Evolutionary conservation across 1,284 basidiomycete species (phyloP), one percentile per base, ranked within the genome.

Genomic region (Naganishia albida): DNA sequence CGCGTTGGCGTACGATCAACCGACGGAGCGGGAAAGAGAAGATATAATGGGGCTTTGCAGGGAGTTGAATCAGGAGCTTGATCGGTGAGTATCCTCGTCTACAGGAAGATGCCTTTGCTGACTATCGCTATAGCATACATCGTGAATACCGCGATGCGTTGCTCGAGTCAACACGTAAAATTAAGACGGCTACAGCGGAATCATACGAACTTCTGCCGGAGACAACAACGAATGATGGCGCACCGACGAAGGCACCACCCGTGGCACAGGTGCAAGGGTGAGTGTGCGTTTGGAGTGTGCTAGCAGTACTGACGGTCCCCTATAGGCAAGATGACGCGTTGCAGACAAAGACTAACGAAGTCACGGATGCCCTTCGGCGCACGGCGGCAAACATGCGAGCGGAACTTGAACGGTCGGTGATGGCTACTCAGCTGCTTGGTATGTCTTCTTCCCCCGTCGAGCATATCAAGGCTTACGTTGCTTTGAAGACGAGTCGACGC

Each of bases 351-450:
- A 91, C 88, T 66, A 85, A 89, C 70, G 86, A 94, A 70, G 90
- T 97, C 15, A 95, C 93, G 0, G 87, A 89, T 53, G 86, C 91
- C 1, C 80, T 97, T 4, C 86, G 89, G 56, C 85, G 92, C 39
- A 96, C 93, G 7, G 85, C 93, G 30, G 83, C 82, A 20, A 80
- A 91, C 10, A 91, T 97, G 88, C 91, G 94, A 78, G 85, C 85
- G 52, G 93, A 97, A 73, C 85, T 97, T 2, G 90, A 96, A 73
- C 85, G 87, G 39, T 93, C 91, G 0, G 90, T 94, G 13, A 81
- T 95, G 50, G 87, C 89, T 1, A 84, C 83, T 3, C 93, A 97
- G 74, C 86, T 93, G 76, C 85, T 96, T 28, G 89, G 91, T 90
- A 70, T 51, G 84, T 78, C 44, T 10, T 62, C 38, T 15, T 49